Evolutionary conservation across 306 rosid species (phyloP).

Genomic region (Cicer pinnatifidum): DNA sequence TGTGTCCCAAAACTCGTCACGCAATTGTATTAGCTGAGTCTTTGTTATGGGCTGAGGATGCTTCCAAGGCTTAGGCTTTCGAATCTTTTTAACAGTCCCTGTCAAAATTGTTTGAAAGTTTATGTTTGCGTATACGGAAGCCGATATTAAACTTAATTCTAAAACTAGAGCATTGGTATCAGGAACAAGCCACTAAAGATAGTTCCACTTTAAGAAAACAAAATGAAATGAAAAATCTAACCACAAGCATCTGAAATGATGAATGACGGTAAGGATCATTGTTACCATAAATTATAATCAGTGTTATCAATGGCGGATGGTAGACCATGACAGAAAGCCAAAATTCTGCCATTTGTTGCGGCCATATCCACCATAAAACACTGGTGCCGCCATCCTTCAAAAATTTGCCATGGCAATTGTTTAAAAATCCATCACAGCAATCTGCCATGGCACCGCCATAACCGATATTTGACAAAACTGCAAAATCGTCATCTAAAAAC

Average conservation of each 20-base stretch:
- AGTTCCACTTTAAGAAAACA: conserved; percentile 2
- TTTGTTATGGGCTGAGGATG: conserved; percentile 96
- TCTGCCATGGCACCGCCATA: too few species aligned
- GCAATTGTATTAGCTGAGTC: conserved; percentile 84
- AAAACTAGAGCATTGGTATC: conserved; percentile 27
- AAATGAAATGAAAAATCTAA: conserved; percentile 1
- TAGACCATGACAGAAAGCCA: too few species aligned
- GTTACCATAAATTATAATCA: not conserved
- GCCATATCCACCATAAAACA: too few species aligned
- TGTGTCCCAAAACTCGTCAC: conserved; percentile 99
- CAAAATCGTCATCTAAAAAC: not conserved
- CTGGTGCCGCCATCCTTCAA: too few species aligned
- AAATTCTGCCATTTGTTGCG: too few species aligned
- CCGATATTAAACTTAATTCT: conserved; percentile 16
- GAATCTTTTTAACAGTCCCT: conserved; percentile 77
- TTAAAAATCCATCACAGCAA: too few species aligned
- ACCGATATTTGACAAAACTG: too few species aligned
- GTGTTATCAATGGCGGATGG: too few species aligned
- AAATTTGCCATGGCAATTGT: too few species aligned
- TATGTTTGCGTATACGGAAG: conserved; percentile 35
- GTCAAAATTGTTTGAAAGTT: conserved; percentile 37
- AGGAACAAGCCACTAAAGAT: conserved; percentile 39
- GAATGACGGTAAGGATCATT: not conserved
- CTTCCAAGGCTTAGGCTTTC: conserved; percentile 99
- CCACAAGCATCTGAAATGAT: not conserved